Base-by-base conservation (phyloP, 1,284 basidiomycete genomes). In the Psilocybe mexicana region DNA sequence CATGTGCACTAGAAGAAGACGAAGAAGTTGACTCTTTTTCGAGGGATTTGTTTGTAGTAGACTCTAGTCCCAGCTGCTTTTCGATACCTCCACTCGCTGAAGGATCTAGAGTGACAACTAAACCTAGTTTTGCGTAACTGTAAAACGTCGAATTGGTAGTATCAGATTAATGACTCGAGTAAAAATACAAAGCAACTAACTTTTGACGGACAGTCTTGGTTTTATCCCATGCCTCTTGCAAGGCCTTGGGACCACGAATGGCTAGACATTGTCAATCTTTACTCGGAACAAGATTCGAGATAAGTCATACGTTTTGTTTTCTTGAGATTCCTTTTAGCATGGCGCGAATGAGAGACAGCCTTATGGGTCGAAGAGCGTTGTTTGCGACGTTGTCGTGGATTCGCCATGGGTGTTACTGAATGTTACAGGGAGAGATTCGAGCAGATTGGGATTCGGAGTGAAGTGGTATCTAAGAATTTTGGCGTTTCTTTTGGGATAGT, bases 141-240 rank as follows among this genome's bases (percentile, higher is more conserved):
- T 30, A 18, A 36, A 45, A 35, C 33, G 44, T 42, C 38, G 47
- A 49, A 28, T 28, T 42, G 49, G 33, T 18, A 45, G 43, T 18
- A 12, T 28, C 3, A n/a, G 24, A 25, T n/a, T 35, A 18, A 18
- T 47, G n/a, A 6, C 25, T 28, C 4, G 18, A 44, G 47, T 45
- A 40, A 48, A 44, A 14, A 44, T 38, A 52, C 11, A 40, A 47
- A 68, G 10, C 18, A 11, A 24, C 88, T 69, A 70, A 96, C 94
- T 98, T 98, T 83, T 98, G 96, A 64, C 86, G 84, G 26, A 96
- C 88, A 6, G 96, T 99, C 77, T 93, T 94, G 60, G 79, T 81
- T 65, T 85, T 86, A 73, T 97, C 92, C 95, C 96, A 98, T 52
- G 86, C 85, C 48, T 92, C 87, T 69, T 92, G 91, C 56, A 98